These are phyloP conservation scores for Rosa chinensis DNA, from an alignment of 306 rosid genomes.

Conservation along the genomic window DNA sequence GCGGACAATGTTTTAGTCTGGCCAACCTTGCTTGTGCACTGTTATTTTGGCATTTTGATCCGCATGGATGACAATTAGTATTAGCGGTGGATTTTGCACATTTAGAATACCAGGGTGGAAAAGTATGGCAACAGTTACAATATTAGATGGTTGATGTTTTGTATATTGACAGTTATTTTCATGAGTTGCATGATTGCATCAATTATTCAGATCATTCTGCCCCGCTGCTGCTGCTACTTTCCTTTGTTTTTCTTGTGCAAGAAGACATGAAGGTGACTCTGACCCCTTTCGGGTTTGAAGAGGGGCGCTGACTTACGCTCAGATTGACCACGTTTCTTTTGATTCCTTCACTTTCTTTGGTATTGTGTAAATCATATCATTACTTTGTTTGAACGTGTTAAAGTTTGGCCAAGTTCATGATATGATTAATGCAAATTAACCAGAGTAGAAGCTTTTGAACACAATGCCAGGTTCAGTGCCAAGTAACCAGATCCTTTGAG, in stretches of 20 bases:
- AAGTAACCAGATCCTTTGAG: not conserved
- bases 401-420: not conserved
- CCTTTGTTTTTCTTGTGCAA: not conserved
- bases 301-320: not conserved
- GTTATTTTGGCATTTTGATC: slow-evolving; percentile 13
- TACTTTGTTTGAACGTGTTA: not conserved
- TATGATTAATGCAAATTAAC: not conserved
- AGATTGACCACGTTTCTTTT: not conserved
- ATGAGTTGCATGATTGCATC: slow-evolving; percentile 34
- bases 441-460: not conserved
- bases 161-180: slow-evolving; percentile 47
- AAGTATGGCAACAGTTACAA: slow-evolving; percentile 33
- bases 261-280: not conserved
- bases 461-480: not conserved
- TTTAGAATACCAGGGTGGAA: slow-evolving; percentile 28
- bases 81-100: slow-evolving; percentile 30
- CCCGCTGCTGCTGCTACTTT: not conserved
- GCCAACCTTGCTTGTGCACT: slow-evolving; percentile 7
- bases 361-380: not conserved
- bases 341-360: not conserved
- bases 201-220: slow-evolving; percentile 2
- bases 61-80: slow-evolving; percentile 19
- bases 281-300: not conserved
- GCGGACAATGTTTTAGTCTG: slow-evolving; percentile 21
- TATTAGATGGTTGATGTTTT: slow-evolving; percentile 30